phyloP scores from a whole-genome alignment of 306 rosid genomes.

The Pueraria montana region DNA sequence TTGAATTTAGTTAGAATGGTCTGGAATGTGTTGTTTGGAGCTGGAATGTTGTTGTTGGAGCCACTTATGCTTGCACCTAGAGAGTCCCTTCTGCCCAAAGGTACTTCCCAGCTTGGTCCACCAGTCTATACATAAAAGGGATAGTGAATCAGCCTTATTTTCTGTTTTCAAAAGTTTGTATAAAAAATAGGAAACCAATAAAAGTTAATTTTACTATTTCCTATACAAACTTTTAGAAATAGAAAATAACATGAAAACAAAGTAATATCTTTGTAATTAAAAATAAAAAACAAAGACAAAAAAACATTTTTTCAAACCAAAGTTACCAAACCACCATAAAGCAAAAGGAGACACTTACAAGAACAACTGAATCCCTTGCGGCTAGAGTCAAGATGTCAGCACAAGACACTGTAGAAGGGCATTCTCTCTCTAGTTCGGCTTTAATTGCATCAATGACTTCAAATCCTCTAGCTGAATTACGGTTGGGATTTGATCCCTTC shows the following conservation, averaged over 20 bases:
- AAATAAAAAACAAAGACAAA: background rate
- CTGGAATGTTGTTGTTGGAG: conserved; percentile 90
- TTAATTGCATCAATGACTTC: conserved; percentile 88
- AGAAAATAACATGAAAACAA: background rate
- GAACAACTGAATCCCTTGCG: conserved; percentile 91
- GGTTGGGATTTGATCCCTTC: conserved; percentile 81
- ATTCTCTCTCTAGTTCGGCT: conserved; percentile 73
- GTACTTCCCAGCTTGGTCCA: conserved; percentile 91
- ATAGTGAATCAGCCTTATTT: conserved; percentile 19
- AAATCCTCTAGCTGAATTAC: conserved; percentile 79
- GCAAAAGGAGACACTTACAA: conserved; percentile 56
- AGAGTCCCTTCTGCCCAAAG: conserved; percentile 90
- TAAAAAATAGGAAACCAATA: background rate
- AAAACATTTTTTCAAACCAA: background rate
- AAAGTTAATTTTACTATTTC: background rate
- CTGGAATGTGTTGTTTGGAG: conserved; percentile 94
- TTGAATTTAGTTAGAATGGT: conserved; percentile 88
- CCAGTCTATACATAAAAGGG: conserved; percentile 65
- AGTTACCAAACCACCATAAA: background rate
- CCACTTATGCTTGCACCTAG: conserved; percentile 82
- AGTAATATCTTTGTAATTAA: background rate
- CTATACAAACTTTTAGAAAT: background rate
- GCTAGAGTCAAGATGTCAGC: conserved; percentile 88
- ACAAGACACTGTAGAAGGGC: conserved; percentile 87
- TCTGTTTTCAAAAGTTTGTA: background rate